phyloP scores from a whole-genome alignment of 2,329 filamentous ascomycete species.

The Colletotrichum lini region DNA sequence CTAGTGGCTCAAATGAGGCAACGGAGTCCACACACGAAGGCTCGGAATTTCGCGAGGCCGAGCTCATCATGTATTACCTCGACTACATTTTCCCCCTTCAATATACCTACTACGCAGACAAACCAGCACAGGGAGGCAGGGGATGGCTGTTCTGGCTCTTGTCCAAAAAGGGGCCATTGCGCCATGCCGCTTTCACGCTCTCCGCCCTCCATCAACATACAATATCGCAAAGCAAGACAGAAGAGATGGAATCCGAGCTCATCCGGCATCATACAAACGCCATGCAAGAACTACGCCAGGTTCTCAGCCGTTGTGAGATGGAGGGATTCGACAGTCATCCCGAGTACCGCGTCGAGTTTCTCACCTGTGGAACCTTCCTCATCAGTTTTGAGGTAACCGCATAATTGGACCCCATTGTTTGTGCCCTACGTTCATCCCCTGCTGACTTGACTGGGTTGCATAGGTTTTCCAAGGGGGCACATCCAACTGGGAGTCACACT shows the following conservation, averaged over 20 bases:
- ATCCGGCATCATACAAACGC: slow-evolving; percentile 48
- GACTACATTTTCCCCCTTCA: slow-evolving; percentile 49
- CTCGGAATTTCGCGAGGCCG: slow-evolving; percentile 44
- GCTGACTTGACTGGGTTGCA: slow-evolving; percentile 1
- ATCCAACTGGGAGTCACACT: slow-evolving; percentile 35
- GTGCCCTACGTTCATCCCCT: background rate
- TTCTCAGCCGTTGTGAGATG: slow-evolving; percentile 29
- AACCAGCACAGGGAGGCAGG: slow-evolving; percentile 46
- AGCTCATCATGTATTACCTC: slow-evolving; percentile 48
- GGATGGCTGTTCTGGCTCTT: slow-evolving; percentile 49
- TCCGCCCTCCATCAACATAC: slow-evolving; percentile 48
- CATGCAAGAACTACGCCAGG: slow-evolving; percentile 46
- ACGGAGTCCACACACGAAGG: background rate
- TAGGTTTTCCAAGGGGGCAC: slow-evolving; percentile 37
- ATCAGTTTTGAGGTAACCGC: slow-evolving; percentile 47
- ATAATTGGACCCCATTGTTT: background rate
- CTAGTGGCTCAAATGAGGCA: background rate
- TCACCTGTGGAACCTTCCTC: slow-evolving; percentile 46
- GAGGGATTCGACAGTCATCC: slow-evolving; percentile 22
- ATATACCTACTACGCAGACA: slow-evolving; percentile 47
- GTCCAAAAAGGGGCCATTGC: slow-evolving; percentile 43
- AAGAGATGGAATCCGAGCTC: slow-evolving; percentile 44
- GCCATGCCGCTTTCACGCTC: slow-evolving; percentile 47
- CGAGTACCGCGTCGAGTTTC: slow-evolving; percentile 47
- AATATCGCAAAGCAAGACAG: slow-evolving; percentile 41